These are phyloP conservation scores for Yarrowia sp. DNA, from an alignment of 805 yeast species.

Conservation along the genomic window DNA sequence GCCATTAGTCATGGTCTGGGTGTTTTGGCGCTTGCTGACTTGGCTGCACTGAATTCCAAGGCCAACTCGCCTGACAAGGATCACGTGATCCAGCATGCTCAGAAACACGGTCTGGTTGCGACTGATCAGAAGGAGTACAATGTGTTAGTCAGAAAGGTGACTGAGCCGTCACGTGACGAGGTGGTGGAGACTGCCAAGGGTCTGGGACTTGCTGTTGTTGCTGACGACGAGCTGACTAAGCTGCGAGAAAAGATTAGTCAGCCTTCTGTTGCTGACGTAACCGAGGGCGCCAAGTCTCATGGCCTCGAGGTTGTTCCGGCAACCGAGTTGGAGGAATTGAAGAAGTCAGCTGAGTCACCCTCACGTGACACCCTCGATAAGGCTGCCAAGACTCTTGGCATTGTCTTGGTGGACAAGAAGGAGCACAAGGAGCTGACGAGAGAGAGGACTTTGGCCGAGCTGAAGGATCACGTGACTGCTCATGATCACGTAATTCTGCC, in stretches of 20 bases:
- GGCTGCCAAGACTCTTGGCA: conserved; percentile 32
- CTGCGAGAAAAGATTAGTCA: conserved; percentile 28
- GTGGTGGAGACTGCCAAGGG: conserved; percentile 1
- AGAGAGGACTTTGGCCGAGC: conserved; percentile 36
- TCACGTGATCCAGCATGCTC: conserved; percentile 38
- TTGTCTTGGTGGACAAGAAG: conserved; percentile 31
- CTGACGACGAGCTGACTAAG: conserved; percentile 29
- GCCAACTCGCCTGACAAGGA: conserved; percentile 33
- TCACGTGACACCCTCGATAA: conserved; percentile 32
- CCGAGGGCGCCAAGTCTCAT: conserved; percentile 35
- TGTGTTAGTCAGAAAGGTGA: conserved; percentile 30
- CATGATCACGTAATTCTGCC: conserved; percentile 42
- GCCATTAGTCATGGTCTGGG: conserved; percentile 36
- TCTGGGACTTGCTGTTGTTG: conserved; percentile 23
- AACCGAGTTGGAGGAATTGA: conserved; percentile 37
- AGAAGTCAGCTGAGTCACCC: conserved; percentile 4
- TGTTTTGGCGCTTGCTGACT: conserved; percentile 40
- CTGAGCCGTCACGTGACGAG: conserved; percentile 29
- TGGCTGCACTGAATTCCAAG: conserved; percentile 35
- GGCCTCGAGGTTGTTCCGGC: conserved; percentile 39
- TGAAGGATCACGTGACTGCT: conserved; percentile 38
- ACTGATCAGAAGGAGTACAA: conserved; percentile 27
- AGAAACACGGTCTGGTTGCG: conserved; percentile 32
- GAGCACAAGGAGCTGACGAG: conserved; percentile 27
- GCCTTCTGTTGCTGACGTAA: conserved; percentile 37